Evolutionary conservation across 2,329 filamentous ascomycete genomes (phyloP).

Genomic region (Fusarium paranaense): DNA sequence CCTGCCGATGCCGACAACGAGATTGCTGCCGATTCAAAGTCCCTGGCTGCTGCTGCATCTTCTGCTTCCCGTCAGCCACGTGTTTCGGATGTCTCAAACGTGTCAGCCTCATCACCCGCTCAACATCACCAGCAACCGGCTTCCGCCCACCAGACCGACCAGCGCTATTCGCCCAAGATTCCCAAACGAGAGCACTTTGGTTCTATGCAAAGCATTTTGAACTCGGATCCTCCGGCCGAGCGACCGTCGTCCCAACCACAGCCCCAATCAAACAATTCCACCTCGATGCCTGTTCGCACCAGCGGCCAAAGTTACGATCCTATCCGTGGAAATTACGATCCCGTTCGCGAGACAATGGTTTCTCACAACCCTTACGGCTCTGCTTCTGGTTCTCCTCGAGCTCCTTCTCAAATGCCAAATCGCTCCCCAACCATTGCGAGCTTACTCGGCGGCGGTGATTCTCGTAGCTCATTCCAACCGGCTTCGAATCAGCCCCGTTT

Average conservation of each 20-base stretch:
- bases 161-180: constrained; percentile 57
- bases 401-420: constrained; percentile 49
- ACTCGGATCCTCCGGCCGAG: constrained; percentile 56
- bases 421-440: constrained; percentile 89
- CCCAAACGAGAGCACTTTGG: constrained; percentile 64
- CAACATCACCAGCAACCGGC: constrained; percentile 47
- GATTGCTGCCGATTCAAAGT: constrained; percentile 50
- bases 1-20: constrained; percentile 54
- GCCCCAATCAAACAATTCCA: constrained; percentile 54
- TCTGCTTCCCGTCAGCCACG: constrained; percentile 39
- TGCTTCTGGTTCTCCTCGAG: constrained; percentile 63
- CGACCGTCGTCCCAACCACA: constrained; percentile 37
- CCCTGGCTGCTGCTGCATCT: constrained; percentile 47
- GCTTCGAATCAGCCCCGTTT: constrained; percentile 46
- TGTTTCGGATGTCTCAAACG: constrained; percentile 40
- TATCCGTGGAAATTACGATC: constrained; percentile 81
- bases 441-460: constrained; percentile 69
- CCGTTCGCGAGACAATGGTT: constrained; percentile 71
- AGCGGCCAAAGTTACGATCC: constrained; percentile 91
- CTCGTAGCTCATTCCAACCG: constrained; percentile 44
- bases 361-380: constrained; percentile 60
- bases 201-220: constrained; percentile 68
- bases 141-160: constrained; percentile 40
- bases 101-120: constrained; percentile 41
- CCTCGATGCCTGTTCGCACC: constrained; percentile 64